Conservation (phyloP, 78 protist species). For the Cavenderia fasciculata region DNA sequence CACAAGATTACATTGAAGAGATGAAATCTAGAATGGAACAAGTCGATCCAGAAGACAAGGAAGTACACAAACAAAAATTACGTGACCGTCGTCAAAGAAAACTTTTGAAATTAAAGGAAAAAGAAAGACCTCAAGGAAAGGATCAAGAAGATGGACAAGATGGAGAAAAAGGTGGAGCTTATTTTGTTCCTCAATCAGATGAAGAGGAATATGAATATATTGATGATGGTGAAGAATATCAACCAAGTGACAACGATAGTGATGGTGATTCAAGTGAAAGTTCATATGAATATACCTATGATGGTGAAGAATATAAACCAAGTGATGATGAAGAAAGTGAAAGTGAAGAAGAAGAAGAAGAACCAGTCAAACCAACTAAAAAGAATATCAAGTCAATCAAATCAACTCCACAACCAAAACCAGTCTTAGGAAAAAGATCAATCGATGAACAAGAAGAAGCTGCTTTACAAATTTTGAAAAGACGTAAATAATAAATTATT, state of each 20-base stretch:
- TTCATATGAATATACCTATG: conserved; percentile 15
- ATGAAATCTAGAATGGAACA: background rate
- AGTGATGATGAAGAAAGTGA: conserved; percentile 10
- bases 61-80: background rate
- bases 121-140: background rate
- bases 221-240: background rate
- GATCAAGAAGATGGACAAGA: conserved; percentile 11
- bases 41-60: conserved; percentile 1
- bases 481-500: background rate
- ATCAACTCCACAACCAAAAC: background rate
- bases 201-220: background rate
- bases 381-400: background rate
- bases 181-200: conserved; percentile 49
- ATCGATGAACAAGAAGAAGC: conserved; percentile 44
- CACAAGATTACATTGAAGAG: conserved; percentile 9
- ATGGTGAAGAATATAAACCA: background rate
- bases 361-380: background rate
- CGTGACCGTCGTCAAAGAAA: background rate
- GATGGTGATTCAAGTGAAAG: too few relatives aligned
- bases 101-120: background rate
- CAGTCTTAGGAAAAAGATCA: too few relatives aligned
- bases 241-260: background rate
- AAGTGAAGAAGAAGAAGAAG: conserved; percentile 17
- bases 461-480: conserved; percentile 33
- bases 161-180: conserved; percentile 24